Evolutionary conservation across 305 asterid genomes (phyloP).

Genomic region (Galium porrigens): DNA sequence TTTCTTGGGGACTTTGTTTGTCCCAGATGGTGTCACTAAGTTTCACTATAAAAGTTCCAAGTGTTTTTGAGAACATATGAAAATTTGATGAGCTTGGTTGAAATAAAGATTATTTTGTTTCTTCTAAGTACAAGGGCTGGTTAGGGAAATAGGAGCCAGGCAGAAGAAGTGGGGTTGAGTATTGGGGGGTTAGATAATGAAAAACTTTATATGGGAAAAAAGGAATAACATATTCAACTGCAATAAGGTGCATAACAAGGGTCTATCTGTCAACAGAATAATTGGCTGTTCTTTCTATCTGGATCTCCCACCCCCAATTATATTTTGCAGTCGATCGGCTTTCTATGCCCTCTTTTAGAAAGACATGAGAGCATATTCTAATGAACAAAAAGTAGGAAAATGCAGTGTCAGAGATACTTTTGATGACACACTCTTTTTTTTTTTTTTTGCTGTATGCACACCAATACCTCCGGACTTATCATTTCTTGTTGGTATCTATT

Average conservation of each 20-base stretch:
- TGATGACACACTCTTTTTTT: background rate
- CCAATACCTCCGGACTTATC: conserved; percentile 6
- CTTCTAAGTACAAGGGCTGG: background rate
- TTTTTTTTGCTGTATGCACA: background rate
- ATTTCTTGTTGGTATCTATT: conserved; percentile 7
- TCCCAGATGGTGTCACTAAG: background rate
- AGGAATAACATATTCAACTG: background rate
- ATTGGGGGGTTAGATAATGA: background rate
- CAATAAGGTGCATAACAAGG: background rate
- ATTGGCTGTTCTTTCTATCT: too few relatives aligned
- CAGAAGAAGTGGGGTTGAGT: background rate
- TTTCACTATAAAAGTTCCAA: background rate
- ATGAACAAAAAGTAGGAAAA: background rate
- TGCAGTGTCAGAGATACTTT: background rate
- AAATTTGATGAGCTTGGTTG: background rate
- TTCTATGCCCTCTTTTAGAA: background rate
- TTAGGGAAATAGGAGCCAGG: background rate
- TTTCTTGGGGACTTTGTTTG: conserved; percentile 1
- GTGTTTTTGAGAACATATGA: background rate
- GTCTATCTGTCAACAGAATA: background rate
- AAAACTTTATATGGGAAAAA: background rate
- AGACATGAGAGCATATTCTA: background rate
- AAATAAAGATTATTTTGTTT: background rate
- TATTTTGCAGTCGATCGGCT: background rate
- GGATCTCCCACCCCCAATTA: background rate